Percentiles rank a stretch among this genome's conserved stretches.
Conservation (phyloP, 441 rosid species). For the Arabidopsis lyrata region DNA sequence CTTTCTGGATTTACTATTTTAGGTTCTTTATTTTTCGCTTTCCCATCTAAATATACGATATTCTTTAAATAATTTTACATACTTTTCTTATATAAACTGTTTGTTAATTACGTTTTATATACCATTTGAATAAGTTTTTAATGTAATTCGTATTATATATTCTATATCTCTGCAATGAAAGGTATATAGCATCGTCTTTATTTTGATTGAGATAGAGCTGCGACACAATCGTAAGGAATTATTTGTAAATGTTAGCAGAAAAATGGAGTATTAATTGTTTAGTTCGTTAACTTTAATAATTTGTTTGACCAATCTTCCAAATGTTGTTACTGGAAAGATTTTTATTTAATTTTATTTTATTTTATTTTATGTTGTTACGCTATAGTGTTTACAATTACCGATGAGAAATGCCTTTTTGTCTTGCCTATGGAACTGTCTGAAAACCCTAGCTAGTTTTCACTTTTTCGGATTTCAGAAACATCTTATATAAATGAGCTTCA, state of each 20-base stretch:
- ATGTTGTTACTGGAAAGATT: neutral
- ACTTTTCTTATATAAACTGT: neutral
- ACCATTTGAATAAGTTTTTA: neutral
- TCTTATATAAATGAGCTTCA: conserved; percentile 17
- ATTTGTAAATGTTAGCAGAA: neutral
- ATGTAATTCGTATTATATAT: neutral
- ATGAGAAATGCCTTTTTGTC: conserved; percentile 43
- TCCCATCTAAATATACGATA: neutral
- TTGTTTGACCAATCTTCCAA: conserved; percentile 25
- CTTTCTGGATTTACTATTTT: conserved; percentile 26
- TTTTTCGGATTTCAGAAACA: conserved; percentile 4
- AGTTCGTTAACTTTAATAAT: neutral
- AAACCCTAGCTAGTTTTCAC: conserved; percentile 39
- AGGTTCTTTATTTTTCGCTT: conserved; percentile 3
- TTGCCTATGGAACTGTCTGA: conserved; percentile 47
- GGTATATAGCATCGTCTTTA: neutral
- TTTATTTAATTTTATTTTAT: neutral
- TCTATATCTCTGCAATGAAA: neutral
- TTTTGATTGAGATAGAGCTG: neutral
- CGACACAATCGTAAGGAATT: conserved; percentile 2
- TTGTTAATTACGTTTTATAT: too few species aligned
- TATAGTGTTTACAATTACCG: conserved; percentile 32
- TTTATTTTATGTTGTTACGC: too few species aligned
- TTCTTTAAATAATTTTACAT: neutral
- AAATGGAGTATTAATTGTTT: neutral